A percentile compares a stretch with the other conserved stretches of the same genome.
Evolutionary conservation across 257 asterid genomes (phyloP).

Genomic region (Gardenia jasminoides): DNA sequence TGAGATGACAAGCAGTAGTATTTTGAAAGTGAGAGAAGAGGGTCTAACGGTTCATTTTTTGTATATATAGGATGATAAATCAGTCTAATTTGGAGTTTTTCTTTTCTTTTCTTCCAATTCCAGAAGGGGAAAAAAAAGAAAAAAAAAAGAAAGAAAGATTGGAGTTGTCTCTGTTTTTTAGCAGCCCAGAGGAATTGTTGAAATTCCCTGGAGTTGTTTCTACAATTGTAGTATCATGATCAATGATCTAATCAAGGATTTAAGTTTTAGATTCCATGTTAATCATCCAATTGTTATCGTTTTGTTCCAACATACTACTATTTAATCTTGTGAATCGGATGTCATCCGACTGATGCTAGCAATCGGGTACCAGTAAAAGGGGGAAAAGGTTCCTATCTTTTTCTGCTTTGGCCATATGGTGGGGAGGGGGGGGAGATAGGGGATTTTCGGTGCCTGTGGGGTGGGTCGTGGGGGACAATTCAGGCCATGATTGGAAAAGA

Average conservation of each 20-base stretch:
- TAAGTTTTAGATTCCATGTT: not conserved
- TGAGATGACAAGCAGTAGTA: not conserved
- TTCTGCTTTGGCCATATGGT: too few species aligned
- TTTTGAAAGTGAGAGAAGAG: slow-evolving; percentile 4
- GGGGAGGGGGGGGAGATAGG: too few species aligned
- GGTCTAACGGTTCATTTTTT: slow-evolving; percentile 40
- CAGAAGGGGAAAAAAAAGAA: too few species aligned
- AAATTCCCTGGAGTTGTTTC: slow-evolving; percentile 41
- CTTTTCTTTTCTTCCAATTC: not conserved
- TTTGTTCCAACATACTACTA: not conserved
- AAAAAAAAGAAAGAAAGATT: too few species aligned
- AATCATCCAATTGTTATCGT: not conserved
- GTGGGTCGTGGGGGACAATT: too few species aligned
- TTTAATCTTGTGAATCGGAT: too few species aligned
- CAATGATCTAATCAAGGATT: not conserved
- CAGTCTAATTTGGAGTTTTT: not conserved
- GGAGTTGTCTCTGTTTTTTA: slow-evolving; percentile 16
- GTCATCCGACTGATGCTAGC: too few species aligned
- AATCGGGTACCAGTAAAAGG: too few species aligned
- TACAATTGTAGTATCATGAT: slow-evolving; percentile 16
- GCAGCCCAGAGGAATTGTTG: slow-evolving; percentile 31
- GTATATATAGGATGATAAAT: slow-evolving; percentile 31
- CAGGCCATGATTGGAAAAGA: too few species aligned
- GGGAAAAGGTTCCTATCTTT: too few species aligned
- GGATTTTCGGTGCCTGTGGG: too few species aligned